Evolutionary conservation across 164 flowering plant species (phyloP), one percentile per base, ranked within the genome.

Genomic region (Akebia trifoliata): DNA sequence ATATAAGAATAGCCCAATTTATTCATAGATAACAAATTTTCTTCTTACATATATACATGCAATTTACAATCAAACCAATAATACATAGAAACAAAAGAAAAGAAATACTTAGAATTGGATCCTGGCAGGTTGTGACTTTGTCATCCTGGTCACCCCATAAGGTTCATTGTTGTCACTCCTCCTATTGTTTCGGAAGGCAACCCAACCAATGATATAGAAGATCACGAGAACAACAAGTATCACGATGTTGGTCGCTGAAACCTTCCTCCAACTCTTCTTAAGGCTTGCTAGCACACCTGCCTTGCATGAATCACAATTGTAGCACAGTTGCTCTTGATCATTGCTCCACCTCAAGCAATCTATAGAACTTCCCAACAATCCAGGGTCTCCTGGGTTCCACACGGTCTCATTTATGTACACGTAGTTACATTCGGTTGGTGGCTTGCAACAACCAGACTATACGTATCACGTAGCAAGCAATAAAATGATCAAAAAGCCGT

Each of bases 401-500:
- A 43, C 22, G 0, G 98, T 92, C 83, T 89, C 96, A 59, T 82
- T 86, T 42, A 48, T 46, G 48, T 85, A 86, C 1, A 48, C 32
- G 62, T 47, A 83, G 14, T 83, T 84, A 48, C 98, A 92, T 2
- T 74, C 85, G 3, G 95, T 76, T 0, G 87, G 98, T 22, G 96
- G 98, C 77, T 92, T 92, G 84, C 96, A 92, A 57, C 98, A 92
- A 15, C 98, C 95, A 7, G 98, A 92, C 98, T 89, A 62, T 62
- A 44, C 8, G 20, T 42, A n/a, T n/a, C n/a, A 21, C 48, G 22
- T 6, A 6, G 20, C 48, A 49, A 7, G 21, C 50, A 45, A 24
- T 6, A 21, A 17, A n/a, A n/a, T n/a, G n/a, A n/a, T n/a, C n/a
- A n/a, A n/a, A n/a, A n/a, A n/a, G n/a, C n/a, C n/a, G n/a, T n/a